Conservation (phyloP, 108 stramenopile genomes). For the Chaetoceros tenuissimus region DNA sequence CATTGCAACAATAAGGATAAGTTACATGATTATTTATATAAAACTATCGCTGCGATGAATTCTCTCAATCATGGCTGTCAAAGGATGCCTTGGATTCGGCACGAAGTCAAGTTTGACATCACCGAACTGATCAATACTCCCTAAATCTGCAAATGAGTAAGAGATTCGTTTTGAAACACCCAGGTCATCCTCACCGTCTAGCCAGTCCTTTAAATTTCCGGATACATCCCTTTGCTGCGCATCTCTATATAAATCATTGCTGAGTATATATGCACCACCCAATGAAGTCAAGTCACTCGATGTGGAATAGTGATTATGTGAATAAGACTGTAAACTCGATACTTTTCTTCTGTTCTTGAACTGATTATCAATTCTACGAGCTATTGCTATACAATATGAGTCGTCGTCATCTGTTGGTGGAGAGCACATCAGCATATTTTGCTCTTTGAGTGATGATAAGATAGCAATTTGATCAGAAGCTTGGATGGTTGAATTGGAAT, state of each 20-base stretch:
- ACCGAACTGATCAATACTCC: constrained; percentile 48
- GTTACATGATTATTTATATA: too few species aligned
- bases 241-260: constrained; percentile 81
- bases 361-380: constrained; percentile 50
- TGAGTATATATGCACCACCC: constrained; percentile 60
- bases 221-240: constrained; percentile 51
- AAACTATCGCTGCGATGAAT: too few species aligned
- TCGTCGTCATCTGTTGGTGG: constrained; percentile 82
- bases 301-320: background rate
- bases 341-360: constrained; percentile 8
- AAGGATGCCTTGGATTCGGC: constrained; percentile 67
- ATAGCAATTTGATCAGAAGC: constrained; percentile 38
- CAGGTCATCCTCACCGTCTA: constrained; percentile 19
- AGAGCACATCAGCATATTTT: constrained; percentile 50
- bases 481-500: background rate
- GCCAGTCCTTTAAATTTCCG: constrained; percentile 24
- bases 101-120: constrained; percentile 60
- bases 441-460: constrained; percentile 32
- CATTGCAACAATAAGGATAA: too few species aligned
- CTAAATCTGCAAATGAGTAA: constrained; percentile 72
- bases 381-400: constrained; percentile 68
- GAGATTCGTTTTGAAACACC: constrained; percentile 52
- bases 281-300: constrained; percentile 20
- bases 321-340: background rate
- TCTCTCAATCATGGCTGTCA: constrained; percentile 53